Evolutionary conservation across 2,329 filamentous ascomycete species (phyloP), one percentile per base, ranked within the genome.

Genomic region (Diplodia corticola): DNA sequence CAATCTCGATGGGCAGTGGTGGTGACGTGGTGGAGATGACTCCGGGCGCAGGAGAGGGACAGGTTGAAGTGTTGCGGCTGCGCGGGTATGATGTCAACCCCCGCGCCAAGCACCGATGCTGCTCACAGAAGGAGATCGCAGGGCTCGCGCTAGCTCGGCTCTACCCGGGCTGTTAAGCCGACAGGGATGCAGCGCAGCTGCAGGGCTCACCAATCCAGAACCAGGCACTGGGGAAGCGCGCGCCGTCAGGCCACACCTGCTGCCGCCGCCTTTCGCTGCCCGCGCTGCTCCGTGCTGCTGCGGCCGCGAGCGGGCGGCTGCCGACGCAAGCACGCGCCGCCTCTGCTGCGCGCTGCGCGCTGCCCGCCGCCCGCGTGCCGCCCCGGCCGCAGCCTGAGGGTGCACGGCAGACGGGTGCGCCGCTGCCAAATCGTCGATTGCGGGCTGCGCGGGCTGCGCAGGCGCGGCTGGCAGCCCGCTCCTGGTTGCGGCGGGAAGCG

Each of bases 51-150:
- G 51, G 28, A n/a, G 28, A 4, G 5, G 28, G 28, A 54, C 28
- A 35, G 30, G 51, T 44, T 61, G 57, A 61, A 28, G 57, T 61
- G 57, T 35, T 61, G 57, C 57, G 57, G 57, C 57, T 49, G 57
- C n/a, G 57, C 54, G 57, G 20, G 26, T 37, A 61, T 61, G 57
- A 61, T 30, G 37, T 28, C 44, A 48, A 20, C 5, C 57, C 57
- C 57, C 57, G 57, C 57, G 57, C 57, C 57, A 61, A 61, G 57
- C 49, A n/a, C 57, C 57, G 57, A 61, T 61, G 57, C 57, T 61
- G 57, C 57, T 61, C 57, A 61, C 57, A 61, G 57, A 61, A 49
- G 57, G 40, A 61, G 57, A 61, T 61, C 57, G 49, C 57, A 61
- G 57, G 57, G 57, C 57, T 61, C 57, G 57, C 57, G 57, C 57